Conservation (phyloP, 1,284 basidiomycete species). For the Apiotrichum akiyoshidainum region DNA sequence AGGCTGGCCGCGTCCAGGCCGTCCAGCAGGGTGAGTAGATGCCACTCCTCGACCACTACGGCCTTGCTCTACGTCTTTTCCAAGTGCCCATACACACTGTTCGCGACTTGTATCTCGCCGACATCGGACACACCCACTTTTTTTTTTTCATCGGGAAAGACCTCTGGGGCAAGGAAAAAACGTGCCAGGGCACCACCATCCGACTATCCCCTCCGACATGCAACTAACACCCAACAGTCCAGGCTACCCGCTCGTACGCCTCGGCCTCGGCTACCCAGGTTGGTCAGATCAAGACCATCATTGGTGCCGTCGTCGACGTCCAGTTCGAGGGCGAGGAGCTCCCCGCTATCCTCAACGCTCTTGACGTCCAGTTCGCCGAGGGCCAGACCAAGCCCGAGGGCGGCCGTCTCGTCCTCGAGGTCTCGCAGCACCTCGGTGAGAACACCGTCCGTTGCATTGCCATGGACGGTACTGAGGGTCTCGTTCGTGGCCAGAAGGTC, state of each 20-base stretch:
- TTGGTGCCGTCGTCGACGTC: conserved; percentile 98
- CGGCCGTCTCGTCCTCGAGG: conserved; percentile 91
- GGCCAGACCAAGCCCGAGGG: conserved; percentile 53
- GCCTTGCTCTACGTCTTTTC: not conserved
- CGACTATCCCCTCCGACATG: not conserved
- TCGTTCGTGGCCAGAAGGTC: conserved; percentile 96
- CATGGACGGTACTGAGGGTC: conserved; percentile 99
- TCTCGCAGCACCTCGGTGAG: conserved; percentile 95
- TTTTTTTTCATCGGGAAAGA: not conserved
- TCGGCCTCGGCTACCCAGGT: conserved; percentile 71
- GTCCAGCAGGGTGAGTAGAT: conserved; percentile 36
- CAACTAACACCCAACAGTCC: conserved; percentile 19
- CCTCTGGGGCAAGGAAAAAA: not conserved
- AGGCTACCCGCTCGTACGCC: conserved; percentile 71
- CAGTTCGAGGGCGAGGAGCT: conserved; percentile 87
- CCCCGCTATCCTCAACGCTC: conserved; percentile 94
- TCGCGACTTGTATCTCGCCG: not conserved
- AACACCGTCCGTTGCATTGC: conserved; percentile 97
- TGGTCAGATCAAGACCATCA: conserved; percentile 88
- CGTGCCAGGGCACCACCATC: not conserved
- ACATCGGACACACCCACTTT: not conserved
- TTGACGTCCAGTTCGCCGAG: conserved; percentile 85
- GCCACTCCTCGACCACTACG: not conserved
- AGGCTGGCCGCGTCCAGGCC: conserved; percentile 26
- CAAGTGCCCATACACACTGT: no score